These are phyloP conservation scores for Hymenoscyphus salicellus DNA, from an alignment of 2,329 filamentous ascomycete genomes.

Conservation along the genomic window DNA sequence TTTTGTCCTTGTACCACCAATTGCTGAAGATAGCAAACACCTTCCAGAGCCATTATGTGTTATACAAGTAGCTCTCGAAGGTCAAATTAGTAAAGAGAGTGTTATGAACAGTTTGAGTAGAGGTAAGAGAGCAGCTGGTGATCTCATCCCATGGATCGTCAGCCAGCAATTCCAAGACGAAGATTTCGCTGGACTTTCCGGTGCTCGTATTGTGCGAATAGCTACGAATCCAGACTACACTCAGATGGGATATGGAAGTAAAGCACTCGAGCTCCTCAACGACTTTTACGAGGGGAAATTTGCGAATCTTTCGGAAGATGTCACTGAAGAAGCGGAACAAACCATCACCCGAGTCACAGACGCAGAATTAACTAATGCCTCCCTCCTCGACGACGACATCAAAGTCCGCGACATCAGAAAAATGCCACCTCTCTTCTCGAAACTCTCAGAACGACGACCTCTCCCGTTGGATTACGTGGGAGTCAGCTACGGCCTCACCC, in stretches of 20 bases:
- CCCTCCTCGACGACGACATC: slow-evolving; percentile 80
- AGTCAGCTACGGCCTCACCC: slow-evolving; percentile 90
- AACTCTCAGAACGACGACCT: slow-evolving; percentile 77
- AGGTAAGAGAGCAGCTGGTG: slow-evolving; percentile 83
- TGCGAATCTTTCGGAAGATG: slow-evolving; percentile 73
- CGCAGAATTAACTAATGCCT: slow-evolving; percentile 71
- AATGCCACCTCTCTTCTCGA: slow-evolving; percentile 91
- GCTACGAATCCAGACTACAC: slow-evolving; percentile 94
- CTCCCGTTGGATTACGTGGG: slow-evolving; percentile 86
- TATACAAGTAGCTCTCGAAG: slow-evolving; percentile 90
- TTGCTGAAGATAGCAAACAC: slow-evolving; percentile 70
- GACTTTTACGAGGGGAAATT: slow-evolving; percentile 97
- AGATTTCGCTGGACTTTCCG: slow-evolving; percentile 89
- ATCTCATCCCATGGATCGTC: slow-evolving; percentile 95
- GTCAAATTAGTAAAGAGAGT: slow-evolving; percentile 88
- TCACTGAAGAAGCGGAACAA: slow-evolving; percentile 48
- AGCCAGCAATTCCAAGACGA: slow-evolving; percentile 98
- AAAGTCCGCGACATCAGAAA: slow-evolving; percentile 83
- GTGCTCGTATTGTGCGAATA: slow-evolving; percentile 87
- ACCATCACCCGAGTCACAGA: slow-evolving; percentile 79
- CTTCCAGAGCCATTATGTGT: slow-evolving; percentile 93
- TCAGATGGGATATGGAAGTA: slow-evolving; percentile 88
- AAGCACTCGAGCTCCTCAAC: slow-evolving; percentile 78
- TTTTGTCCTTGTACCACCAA: slow-evolving; percentile 87
- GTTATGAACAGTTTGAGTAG: slow-evolving; percentile 86